Evolutionary conservation across 1,139 yeast species (phyloP).

Genomic region (Candida buenavistaensis): DNA sequence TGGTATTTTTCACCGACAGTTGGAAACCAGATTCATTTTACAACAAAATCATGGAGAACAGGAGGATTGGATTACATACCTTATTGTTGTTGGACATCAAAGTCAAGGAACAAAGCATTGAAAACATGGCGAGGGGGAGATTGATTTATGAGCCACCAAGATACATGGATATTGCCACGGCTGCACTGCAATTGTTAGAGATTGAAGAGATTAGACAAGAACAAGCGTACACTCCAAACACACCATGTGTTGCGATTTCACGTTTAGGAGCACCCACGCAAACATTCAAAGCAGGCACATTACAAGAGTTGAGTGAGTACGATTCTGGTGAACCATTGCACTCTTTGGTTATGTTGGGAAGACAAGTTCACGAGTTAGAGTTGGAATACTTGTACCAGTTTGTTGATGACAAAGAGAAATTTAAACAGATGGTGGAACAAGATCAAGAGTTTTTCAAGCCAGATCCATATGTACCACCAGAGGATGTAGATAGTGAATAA

Average conservation of each 20-base stretch:
- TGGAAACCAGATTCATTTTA: constrained; percentile 98
- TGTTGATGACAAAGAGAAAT: constrained; percentile 64
- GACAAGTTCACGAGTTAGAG: constrained; percentile 93
- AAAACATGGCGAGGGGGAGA: constrained; percentile 92
- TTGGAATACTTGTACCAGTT: constrained; percentile 80
- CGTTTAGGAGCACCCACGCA: constrained; percentile 88
- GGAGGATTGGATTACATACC: constrained; percentile 89
- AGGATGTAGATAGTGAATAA: constrained; percentile 23
- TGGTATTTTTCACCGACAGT: constrained; percentile 89
- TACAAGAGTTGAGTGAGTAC: constrained; percentile 69
- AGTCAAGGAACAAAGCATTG: constrained; percentile 94
- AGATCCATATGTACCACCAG: constrained; percentile 47
- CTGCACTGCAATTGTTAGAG: constrained; percentile 84
- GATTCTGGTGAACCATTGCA: constrained; percentile 96
- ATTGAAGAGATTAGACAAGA: constrained; percentile 76
- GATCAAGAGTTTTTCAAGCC: constrained; percentile 81
- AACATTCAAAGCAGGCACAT: constrained; percentile 79
- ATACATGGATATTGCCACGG: constrained; percentile 89
- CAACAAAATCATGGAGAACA: constrained; percentile 82
- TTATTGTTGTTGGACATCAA: constrained; percentile 85
- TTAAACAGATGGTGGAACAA: constrained; percentile 55
- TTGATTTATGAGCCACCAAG: constrained; percentile 94
- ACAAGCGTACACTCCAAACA: constrained; percentile 74
- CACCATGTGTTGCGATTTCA: constrained; percentile 93
- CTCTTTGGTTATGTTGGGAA: constrained; percentile 85